These are phyloP conservation scores for Didymella exigua DNA, from an alignment of 2,329 filamentous ascomycete genomes.

Conservation along the genomic window DNA sequence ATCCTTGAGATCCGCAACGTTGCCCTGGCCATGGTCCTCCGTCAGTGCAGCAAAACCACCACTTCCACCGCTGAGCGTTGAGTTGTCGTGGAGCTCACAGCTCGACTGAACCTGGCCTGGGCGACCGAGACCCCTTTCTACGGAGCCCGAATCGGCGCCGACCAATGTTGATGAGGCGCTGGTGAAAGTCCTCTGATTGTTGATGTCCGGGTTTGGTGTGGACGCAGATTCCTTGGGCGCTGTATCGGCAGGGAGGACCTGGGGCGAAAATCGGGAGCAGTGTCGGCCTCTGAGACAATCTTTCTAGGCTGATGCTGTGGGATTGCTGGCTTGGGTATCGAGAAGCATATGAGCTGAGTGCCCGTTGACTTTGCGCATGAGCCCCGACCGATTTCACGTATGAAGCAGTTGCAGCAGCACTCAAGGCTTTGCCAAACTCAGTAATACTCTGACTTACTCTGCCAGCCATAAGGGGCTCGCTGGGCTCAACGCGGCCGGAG, in stretches of 20 bases:
- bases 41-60: conserved; percentile 53
- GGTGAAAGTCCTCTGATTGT: conserved; percentile 50
- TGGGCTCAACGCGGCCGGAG: conserved; percentile 56
- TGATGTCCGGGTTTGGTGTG: conserved; percentile 53
- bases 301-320: conserved; percentile 68
- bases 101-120: conserved; percentile 58
- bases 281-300: conserved; percentile 61
- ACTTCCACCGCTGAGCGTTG: conserved; percentile 46
- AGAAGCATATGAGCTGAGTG: not conserved
- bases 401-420: not conserved
- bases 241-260: conserved; percentile 66
- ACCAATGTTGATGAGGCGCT: conserved; percentile 55
- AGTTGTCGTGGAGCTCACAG: conserved; percentile 56
- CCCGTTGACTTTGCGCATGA: not conserved
- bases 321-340: not conserved
- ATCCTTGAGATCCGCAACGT: conserved; percentile 31
- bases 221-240: conserved; percentile 60
- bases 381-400: not conserved
- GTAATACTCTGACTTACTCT: conserved; percentile 54
- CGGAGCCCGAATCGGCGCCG: conserved; percentile 60
- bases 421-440: not conserved
- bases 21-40: conserved; percentile 23
- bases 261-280: conserved; percentile 64
- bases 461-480: conserved; percentile 59
- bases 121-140: conserved; percentile 60